Evolutionary conservation across 768 basidiomycete genomes (phyloP), one percentile per base, ranked within the genome.

Genomic region (Kwoniella europaea): DNA sequence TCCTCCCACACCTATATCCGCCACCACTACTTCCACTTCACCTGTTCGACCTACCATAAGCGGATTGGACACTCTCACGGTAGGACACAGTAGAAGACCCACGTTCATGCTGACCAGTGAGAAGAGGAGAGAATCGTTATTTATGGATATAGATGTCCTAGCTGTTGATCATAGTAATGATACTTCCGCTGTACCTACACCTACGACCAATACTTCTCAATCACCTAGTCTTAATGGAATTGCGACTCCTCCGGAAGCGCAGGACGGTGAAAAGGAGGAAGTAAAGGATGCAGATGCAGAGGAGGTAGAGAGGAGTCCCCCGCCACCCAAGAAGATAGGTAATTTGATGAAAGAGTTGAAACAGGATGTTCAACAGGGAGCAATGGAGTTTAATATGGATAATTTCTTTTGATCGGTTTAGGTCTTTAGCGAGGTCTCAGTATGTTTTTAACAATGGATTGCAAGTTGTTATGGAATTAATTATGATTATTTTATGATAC

Each of bases 91-190:
- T 13, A 65, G 77, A 42, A 71, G 81, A 16, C 77, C 76, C 6
- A 79, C 78, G 9, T 83, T 82, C 73, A 75, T 82, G 74, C 75
- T 82, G 6, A 65, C 72, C 10, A 55, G 41, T 18, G 68, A 63
- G 18, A 87, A 88, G 15, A 88, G 89, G 56, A 86, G 87, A 59
- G 88, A 91, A 3, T 91, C 91, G 6, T 92, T 96, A 74, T 78
- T 93, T 76, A 95, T 96, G 75, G 94, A 97, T 83, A 94, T 97
- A 88, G 92, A 93, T 70, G 86, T 90, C 90, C 2, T 89, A 88
- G 10, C 85, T 82, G 65, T 35, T 6, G 35, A 81, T 70, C 41
- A 79, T 43, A 69, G 62, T 55, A 46, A 18, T 16, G 35, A 59
- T 52, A 46, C 52, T 9, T 55, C 57, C 15, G 65, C 55, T 16